Base-by-base conservation (phyloP, 2,329 filamentous ascomycete species). In the Diaporthe caulivora region DNA sequence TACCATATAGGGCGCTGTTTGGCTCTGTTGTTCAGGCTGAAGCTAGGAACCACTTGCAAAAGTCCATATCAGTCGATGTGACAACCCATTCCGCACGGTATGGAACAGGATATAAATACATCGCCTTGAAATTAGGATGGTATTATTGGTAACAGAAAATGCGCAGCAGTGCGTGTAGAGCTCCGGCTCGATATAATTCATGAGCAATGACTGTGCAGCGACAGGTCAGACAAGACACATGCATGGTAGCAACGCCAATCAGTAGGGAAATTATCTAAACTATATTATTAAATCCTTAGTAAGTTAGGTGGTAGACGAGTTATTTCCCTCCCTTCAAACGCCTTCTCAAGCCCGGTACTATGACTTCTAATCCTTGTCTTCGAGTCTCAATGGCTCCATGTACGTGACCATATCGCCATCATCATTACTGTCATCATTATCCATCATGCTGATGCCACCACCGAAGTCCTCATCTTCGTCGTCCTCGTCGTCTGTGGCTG, bases 321-420 rank as follows among this genome's bases (percentile, higher is more conserved):
- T 40, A 6, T 40, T 40, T 13, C 18, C 42, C 2, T 7, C 11
- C 21, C 26, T n/a, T 8, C 10, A 42, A 9, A 10, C 2, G 9
- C 17, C 4, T 54, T 29, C 51, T 26, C 3, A 7, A 1, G 2
- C 6, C 5, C 15, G 13, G 3, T 2, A 7, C 8, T 13, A 11
- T 42, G 18, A 62, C 37, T 62, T 62, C 34, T 71, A 47, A 2
- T 70, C 53, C 44, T 10, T 42, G 40, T 76, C 75, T 40, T 76
- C 72, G 6, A 76, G 26, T 34, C 72, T 67, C 2, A 75, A 34
- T 13, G 75, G 75, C 42, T 76, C 75, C 18, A 73, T 58, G 21
- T 75, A 75, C 1, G 71, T 71, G 15, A 76, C 68, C 72, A 73
- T 73, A 15, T 74, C 71, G 8, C 76, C 72, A n/a, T 57, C 70